Evolutionary conservation across 495 filamentous ascomycete genomes (phyloP).

Genomic region (Glutinoglossum americanum): DNA sequence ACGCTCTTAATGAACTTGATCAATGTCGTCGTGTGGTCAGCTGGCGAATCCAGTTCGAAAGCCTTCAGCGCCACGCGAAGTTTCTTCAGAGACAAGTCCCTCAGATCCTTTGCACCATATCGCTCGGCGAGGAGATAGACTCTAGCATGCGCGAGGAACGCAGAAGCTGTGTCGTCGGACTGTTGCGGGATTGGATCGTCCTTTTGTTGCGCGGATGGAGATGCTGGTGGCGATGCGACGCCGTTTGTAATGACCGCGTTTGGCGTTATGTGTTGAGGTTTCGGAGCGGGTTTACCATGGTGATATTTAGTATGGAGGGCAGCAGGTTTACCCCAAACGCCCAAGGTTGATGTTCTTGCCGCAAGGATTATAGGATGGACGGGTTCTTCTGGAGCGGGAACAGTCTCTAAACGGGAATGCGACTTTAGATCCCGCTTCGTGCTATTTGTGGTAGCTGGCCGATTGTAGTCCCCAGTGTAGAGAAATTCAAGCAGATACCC

Average conservation of each 20-base stretch:
- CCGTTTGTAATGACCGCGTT: not conserved
- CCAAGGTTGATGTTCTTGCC: not conserved
- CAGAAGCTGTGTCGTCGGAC: not conserved
- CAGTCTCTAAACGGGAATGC: not conserved
- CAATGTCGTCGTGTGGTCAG: not conserved
- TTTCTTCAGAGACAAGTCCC: not conserved
- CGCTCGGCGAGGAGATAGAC: conserved; percentile 2
- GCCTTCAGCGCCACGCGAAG: conserved; percentile 1
- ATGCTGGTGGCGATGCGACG: not conserved
- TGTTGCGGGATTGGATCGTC: not conserved
- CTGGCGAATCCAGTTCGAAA: not conserved
- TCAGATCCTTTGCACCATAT: not conserved
- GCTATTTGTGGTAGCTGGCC: not conserved
- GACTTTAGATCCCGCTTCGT: not conserved
- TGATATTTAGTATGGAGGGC: not conserved
- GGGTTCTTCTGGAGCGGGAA: not conserved
- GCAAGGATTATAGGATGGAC: conserved; percentile 2
- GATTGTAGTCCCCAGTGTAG: conserved; percentile 3
- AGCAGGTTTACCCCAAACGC: not conserved
- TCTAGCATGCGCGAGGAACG: conserved; percentile 1
- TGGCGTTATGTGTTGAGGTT: not conserved
- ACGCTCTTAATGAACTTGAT: conserved; percentile 2
- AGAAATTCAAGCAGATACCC: conserved; percentile 3
- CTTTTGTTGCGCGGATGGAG: not conserved
- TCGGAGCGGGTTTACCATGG: not conserved